phyloP scores from a whole-genome alignment of 2,329 filamentous ascomycete species.

The Thielaviopsis populi region DNA sequence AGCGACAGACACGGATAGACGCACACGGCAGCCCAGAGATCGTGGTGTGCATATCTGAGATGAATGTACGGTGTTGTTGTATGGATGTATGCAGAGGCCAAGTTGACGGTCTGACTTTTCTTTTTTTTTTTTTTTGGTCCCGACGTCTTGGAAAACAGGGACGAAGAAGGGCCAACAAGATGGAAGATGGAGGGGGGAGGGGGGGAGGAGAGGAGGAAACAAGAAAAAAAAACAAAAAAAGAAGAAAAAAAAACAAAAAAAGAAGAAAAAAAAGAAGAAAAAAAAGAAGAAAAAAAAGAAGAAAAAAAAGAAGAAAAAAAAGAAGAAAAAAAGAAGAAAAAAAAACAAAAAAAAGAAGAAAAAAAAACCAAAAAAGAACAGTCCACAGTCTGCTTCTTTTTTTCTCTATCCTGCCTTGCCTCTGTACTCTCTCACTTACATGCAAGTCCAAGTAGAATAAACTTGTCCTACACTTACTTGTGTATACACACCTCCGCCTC shows the following conservation, averaged over 20 bases:
- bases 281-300: not conserved
- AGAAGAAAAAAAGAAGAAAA: not conserved
- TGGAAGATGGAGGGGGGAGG: not conserved
- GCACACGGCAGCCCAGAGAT: not conserved
- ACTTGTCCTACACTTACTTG: too few species aligned
- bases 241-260: not conserved
- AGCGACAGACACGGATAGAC: too few species aligned
- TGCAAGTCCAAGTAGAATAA: too few species aligned
- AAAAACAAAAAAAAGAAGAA: not conserved
- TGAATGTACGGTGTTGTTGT: too few species aligned
- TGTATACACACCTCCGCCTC: not conserved
- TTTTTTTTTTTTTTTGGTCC: not conserved
- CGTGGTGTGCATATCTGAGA: not conserved
- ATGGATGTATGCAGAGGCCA: not conserved
- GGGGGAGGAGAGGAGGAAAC: not conserved
- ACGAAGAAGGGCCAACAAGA: not conserved
- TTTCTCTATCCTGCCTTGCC: not conserved
- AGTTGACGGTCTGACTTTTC: not conserved
- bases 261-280: not conserved
- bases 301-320: not conserved
- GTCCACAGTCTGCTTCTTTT: too few species aligned
- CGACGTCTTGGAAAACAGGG: not conserved
- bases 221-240: not conserved
- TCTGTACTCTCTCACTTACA: too few species aligned
- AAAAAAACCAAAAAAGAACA: not conserved